Evolutionary conservation across 148 eudicot genomes (phyloP), one percentile per base, ranked within the genome.

Genomic region (Talinum fruticosum): DNA sequence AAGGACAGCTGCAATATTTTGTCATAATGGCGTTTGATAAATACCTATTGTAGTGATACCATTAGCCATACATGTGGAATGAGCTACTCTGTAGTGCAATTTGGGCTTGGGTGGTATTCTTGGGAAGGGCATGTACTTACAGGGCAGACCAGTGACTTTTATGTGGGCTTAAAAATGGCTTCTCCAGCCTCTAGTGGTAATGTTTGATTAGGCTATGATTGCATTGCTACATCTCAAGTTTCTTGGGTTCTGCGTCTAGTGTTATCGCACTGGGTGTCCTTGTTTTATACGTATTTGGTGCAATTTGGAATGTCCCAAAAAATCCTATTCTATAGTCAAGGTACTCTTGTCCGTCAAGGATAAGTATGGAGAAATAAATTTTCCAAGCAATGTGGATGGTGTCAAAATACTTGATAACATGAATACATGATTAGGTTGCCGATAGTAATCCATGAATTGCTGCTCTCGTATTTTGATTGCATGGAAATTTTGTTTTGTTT

Each of bases 211-310:
- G 44, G 78, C 1, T 64, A 75, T 36, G 64, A 16, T 66, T n/a
- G 65, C 26, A 24, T 59, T 24, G 65, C 33, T 45, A 66, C 21
- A 45, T 45, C 32, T 32, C 26, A 29, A 66, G 3, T 10, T 10
- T 8, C 36, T 26, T 32, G 14, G 35, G 29, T 2, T 30, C 69
- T 10, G 15, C 45, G 14, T 8, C 12, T 23, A 2, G 29, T 13
- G 28, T 10, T 19, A 8, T 69, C 51, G n/a, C 49, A 69, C 12
- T n/a, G 13, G 51, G 30, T 36, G 30, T 6, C 16, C 1, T 65
- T 37, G 2, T 78, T 28, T 29, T 47, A n/a, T 71, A 57, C 34
- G n/a, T 78, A 38, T 69, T 70, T 37, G 35, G n/a, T 23, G 24
- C 10, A 53, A 19, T 66, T 32, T 33, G 29, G 28, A 44, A 51